Evolutionary conservation across 306 rosid species (phyloP).

Genomic region (Astragalus glycyphyllos): DNA sequence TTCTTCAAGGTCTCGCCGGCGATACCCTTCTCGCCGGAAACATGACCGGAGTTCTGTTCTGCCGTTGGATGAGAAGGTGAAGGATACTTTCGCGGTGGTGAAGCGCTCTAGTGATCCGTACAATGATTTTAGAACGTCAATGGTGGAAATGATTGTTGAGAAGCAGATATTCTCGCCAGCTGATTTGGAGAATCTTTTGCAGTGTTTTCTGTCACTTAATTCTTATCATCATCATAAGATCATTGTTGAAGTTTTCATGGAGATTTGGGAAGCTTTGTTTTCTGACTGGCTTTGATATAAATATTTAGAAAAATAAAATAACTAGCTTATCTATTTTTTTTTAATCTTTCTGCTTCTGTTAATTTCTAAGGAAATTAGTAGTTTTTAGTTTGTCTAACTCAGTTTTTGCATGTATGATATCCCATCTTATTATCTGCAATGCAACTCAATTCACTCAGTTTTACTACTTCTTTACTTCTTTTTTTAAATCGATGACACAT

Average conservation of each 20-base stretch:
- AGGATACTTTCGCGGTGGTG: slow-evolving; percentile 89
- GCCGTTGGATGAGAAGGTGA: slow-evolving; percentile 77
- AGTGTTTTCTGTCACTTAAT: slow-evolving; percentile 83
- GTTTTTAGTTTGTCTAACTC: slow-evolving; percentile 48
- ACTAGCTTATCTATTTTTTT: slow-evolving; percentile 21
- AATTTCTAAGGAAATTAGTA: slow-evolving; percentile 41
- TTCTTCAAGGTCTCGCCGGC: slow-evolving; percentile 63
- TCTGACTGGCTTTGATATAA: slow-evolving; percentile 60
- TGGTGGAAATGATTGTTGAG: slow-evolving; percentile 97
- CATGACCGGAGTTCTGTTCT: slow-evolving; percentile 48
- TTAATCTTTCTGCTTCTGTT: slow-evolving; percentile 25
- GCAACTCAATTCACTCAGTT: slow-evolving; percentile 16
- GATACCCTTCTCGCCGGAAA: slow-evolving; percentile 42
- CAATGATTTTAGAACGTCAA: slow-evolving; percentile 84
- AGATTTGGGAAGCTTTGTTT: slow-evolving; percentile 92
- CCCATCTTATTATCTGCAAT: slow-evolving; percentile 23
- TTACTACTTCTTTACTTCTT: background rate
- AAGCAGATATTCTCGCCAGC: slow-evolving; percentile 74
- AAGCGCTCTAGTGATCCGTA: slow-evolving; percentile 93
- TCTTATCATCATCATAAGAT: slow-evolving; percentile 73
- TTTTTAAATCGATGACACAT: no score
- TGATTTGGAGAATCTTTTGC: slow-evolving; percentile 88
- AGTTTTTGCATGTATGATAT: slow-evolving; percentile 47
- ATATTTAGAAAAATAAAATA: slow-evolving; percentile 16
- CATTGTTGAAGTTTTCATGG: slow-evolving; percentile 84